Base-by-base conservation (phyloP, 1,284 basidiomycete genomes). In the Pyrrhoderma noxium region DNA sequence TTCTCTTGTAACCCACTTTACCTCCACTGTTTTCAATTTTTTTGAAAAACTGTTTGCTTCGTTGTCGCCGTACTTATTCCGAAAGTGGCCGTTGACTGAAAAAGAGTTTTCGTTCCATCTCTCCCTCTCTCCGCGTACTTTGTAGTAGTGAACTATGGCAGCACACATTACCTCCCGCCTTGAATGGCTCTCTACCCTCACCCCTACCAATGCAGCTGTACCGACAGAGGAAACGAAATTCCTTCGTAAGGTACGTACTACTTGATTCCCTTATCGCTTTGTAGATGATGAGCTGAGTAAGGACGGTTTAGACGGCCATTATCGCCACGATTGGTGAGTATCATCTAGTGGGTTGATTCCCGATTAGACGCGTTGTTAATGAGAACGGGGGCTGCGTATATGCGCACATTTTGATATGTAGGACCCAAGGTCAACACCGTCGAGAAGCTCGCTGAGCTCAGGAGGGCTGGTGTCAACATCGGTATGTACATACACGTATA, bases 381-480 rank as follows among this genome's bases (percentile, higher is more conserved):
- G 8, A 34, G 8, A 14, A 19, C 2, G 3, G 27, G 8, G 22
- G 47, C 31, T 35, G 27, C 27, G 11, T 31, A 31, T 31, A 31
- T 31, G 27, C 27, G 27, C 47, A 54, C 44, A 19, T 51, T 52
- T 61, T 53, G 31, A 22, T 2, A 46, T 60, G 37, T 58, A 92
- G 89, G 89, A 49, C 93, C 94, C 59, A 96, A 95, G 74, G 85
- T 84, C 61, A 97, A 97, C 77, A 79, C 72, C 38, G 82, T 89
- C 54, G 91, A 95, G 66, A 93, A 83, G 70, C 81, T 96, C 59
- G 67, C 75, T 43, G 80, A 87, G 65, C 77, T 97, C 63, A 77
- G 86, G 62, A 79, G 82, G 55, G 91, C 92, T 46, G 93, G 93
- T 65, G 89, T 98, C 69, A 97, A 96, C 76, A 87, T 98, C 66